Conservation (phyloP, 768 basidiomycete species). For the Calocera viscosa region DNA sequence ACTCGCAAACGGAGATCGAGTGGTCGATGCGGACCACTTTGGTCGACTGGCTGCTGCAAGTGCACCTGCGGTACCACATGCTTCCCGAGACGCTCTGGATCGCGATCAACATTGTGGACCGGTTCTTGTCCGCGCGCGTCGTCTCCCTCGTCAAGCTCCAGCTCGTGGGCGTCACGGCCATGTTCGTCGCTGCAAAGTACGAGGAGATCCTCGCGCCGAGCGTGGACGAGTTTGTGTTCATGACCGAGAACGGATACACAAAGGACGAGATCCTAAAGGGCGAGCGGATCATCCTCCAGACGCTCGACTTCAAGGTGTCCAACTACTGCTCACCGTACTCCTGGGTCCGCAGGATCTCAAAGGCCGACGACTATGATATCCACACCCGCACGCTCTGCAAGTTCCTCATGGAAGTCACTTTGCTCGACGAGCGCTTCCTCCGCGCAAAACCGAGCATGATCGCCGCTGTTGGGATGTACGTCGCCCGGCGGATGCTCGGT, state of each 20-base stretch:
- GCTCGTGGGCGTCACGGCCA: slow-evolving; percentile 94
- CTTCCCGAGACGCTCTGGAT: slow-evolving; percentile 99
- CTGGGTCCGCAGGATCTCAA: slow-evolving; percentile 97
- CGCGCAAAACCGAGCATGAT: slow-evolving; percentile 85
- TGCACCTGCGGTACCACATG: slow-evolving; percentile 97
- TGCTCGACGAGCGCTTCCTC: slow-evolving; percentile 86
- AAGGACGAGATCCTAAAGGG: slow-evolving; percentile 97
- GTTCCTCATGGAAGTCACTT: slow-evolving; percentile 90
- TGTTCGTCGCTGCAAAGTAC: slow-evolving; percentile 99
- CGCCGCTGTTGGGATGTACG: slow-evolving; percentile 96
- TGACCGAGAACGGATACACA: slow-evolving; percentile 90
- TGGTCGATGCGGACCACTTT: slow-evolving; percentile 95
- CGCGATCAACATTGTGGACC: slow-evolving; percentile 90
- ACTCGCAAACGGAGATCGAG: slow-evolving; percentile 75
- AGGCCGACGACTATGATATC: slow-evolving; percentile 96
- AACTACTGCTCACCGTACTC: slow-evolving; percentile 98
- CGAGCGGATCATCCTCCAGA: slow-evolving; percentile 90
- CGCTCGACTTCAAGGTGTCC: slow-evolving; percentile 87
- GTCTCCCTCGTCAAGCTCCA: slow-evolving; percentile 85
- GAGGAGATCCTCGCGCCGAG: slow-evolving; percentile 94
- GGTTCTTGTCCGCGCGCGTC: slow-evolving; percentile 77
- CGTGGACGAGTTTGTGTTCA: slow-evolving; percentile 95
- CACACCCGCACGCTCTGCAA: slow-evolving; percentile 96
- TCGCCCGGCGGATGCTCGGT: slow-evolving; percentile 82
- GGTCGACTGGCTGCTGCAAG: slow-evolving; percentile 96